Evolutionary conservation across 139 green algal species (phyloP), one percentile per base, ranked within the genome.

Genomic region (Coccomyxa sp.): DNA sequence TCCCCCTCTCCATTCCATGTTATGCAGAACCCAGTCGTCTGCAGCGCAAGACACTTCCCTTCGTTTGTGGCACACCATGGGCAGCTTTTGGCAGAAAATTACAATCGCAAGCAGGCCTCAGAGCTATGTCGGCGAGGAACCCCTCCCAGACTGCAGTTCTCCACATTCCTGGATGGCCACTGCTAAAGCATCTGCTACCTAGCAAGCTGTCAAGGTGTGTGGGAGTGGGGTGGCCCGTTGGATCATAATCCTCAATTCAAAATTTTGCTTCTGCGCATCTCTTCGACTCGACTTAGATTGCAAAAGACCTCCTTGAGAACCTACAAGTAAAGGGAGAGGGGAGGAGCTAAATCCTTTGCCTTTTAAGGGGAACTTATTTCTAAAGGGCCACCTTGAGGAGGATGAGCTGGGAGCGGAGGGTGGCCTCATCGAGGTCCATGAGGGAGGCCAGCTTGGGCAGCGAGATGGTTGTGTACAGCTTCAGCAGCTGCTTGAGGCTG

Each of bases 381-480:
- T 68, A 68, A 16, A 68, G 16, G 63, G 63, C 78, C 18, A 81
- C 71, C 68, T 81, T 82, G 77, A 96, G 88, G 79, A 93, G 90
- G 31, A 90, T 88, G 57, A 97, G 90, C 85, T 94, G 89, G 27
- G 85, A 85, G 31, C 91, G 88, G 63, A 98, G 87, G 13, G 88
- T 85, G 58, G 75, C 84, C 78, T 92, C 85, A 57, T 96, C 92
- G 28, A 94, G 88, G 76, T 98, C 96, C 87, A 98, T 93, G 67
- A 99, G 90, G 31, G 45, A 81, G 12, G 95, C 95, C 79, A 99
- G 93, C 89, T 98, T 98, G 66, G 87, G 30, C 76, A 98, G 81
- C 15, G 87, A 90, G 89, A 99, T 98, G 85, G 68, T 86, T 74
- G 79, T 90, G 93, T 99, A 99, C 57, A 99, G 94, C 85, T 94